Evolutionary conservation across 805 yeast genomes (phyloP), one percentile per base, ranked within the genome.

Genomic region (Isabelozyma heimii): DNA sequence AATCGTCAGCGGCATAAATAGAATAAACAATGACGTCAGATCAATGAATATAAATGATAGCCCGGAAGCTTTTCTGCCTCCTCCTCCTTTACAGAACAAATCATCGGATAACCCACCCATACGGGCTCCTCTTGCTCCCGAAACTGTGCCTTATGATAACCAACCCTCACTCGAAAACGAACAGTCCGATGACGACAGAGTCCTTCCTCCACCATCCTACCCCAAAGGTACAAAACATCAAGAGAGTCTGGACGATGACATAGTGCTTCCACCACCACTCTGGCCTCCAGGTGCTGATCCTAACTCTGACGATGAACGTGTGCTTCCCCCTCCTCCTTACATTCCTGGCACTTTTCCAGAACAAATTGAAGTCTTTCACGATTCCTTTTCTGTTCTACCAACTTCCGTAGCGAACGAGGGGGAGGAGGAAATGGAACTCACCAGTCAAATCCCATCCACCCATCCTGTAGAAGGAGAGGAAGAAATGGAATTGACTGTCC

Each of bases 371-470:
- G n/a, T 30, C 35, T 30, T 30, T 13, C 35, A 30, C 8, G 35
- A 30, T 13, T 10, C n/a, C n/a, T 3, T 30, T 4, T 9, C 35
- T 10, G 35, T 30, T 4, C n/a, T 30, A 30, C 35, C 35, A 10
- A 9, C 35, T 10, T 13, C 35, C 10, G 35, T 10, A 13, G 43
- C 42, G 14, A 49, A 43, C 28, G 52, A 44, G 10, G 55, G 53
- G 7, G 59, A 54, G 8, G 69, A 64, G 24, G 58, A 51, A n/a
- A 69, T 69, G 73, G 70, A 65, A 39, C 55, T 65, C 27, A 62
- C 67, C 0, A 64, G 54, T 1, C 65, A 57, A 37, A 35, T 58
- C 6, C 43, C 50, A 5, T 47, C 51, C 39, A 43, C 27, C 37
- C 16, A 35, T 15, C 16, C 42, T 35, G 41, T 38, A 8, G 47